Percentiles rank a stretch among this genome's conserved stretches.
These are phyloP conservation scores for Hippophae gyantsensis DNA, from an alignment of 306 rosid species.

Conservation along the genomic window DNA sequence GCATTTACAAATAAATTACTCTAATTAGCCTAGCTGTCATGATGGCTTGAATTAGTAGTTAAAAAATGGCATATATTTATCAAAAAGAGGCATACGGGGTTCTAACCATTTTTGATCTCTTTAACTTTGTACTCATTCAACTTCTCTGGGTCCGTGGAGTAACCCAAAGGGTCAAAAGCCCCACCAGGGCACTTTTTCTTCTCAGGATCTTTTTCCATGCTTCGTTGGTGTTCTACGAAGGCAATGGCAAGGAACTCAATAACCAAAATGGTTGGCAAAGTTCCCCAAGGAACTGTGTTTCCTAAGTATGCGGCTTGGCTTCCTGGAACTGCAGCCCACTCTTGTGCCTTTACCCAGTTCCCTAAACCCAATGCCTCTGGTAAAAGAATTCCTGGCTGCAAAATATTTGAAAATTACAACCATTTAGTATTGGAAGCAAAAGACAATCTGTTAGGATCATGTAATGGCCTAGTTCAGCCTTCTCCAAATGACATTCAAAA, in stretches of 20 bases:
- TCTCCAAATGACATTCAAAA: no score
- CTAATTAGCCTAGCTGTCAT: no score
- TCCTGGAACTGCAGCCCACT: constrained; percentile 93
- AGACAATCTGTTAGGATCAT: no score
- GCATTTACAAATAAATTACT: background rate
- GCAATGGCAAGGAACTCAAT: constrained; percentile 84
- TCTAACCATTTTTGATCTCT: constrained; percentile 74
- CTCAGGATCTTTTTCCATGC: constrained; percentile 93
- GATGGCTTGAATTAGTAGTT: no score
- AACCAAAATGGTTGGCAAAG: constrained; percentile 77
- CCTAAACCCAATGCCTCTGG: constrained; percentile 97
- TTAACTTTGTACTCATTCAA: constrained; percentile 84
- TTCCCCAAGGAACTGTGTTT: constrained; percentile 98
- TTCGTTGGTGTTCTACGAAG: constrained; percentile 94
- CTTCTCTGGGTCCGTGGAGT: constrained; percentile 87
- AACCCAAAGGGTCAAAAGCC: constrained; percentile 93
- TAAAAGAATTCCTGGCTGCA: constrained; percentile 88
- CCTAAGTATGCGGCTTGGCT: constrained; percentile 96
- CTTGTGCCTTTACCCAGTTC: constrained; percentile 95
- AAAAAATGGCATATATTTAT: no score
- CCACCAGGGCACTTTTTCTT: constrained; percentile 99
- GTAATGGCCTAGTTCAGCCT: no score
- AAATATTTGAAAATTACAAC: background rate
- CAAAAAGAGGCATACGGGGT: background rate
- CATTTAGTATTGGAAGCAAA: no score